Evolutionary conservation across 2,329 filamentous ascomycete species (phyloP), one percentile per base, ranked within the genome.

Genomic region (Colletotrichum simmondsii): DNA sequence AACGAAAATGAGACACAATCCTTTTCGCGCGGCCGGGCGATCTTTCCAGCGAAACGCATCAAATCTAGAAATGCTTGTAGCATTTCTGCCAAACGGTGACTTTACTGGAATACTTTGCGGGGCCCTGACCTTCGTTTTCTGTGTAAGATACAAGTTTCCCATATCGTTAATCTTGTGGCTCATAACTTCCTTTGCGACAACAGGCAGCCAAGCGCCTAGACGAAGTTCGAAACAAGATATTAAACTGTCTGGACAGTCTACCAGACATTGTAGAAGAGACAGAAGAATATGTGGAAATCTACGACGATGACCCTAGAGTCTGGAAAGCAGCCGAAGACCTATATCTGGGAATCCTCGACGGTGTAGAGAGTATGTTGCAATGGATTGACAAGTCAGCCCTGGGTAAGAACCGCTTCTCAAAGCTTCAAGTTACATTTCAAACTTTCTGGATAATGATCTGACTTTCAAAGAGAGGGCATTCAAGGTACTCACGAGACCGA

Each of bases 371-470:
- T 4, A 69, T 69, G 67, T 42, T 69, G 2, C n/a, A 22, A 1
- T 69, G 60, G 67, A 69, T 69, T 14, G 67, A 69, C 1, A 69
- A 69, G 11, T 65, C 67, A 1, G 67, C 67, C 3, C 28, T 69
- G 32, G 67, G 67, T 69, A 57, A 4, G 53, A 26, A 22, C 5
- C 2, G 5, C 35, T 42, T 6, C n/a, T 6, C 35, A 42, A 42
- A 42, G 35, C 14, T 30, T 30, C 30, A 8, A 30, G 1, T 30
- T 30, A 30, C 30, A 30, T 30, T 8, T 10, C 8, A 30, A 30
- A 30, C 8, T 10, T 30, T 30, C 30, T 10, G 8, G 4, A n/a
- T 7, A 10, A 26, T 4, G 12, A 4, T 10, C 11, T 4, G 3
- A 22, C n/a, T 14, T 11, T 2, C 12, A 28, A 19, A 70, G 67